Conservation (phyloP, 371 early-diverging fungal species). For the Syncephalastrum monosporum region DNA sequence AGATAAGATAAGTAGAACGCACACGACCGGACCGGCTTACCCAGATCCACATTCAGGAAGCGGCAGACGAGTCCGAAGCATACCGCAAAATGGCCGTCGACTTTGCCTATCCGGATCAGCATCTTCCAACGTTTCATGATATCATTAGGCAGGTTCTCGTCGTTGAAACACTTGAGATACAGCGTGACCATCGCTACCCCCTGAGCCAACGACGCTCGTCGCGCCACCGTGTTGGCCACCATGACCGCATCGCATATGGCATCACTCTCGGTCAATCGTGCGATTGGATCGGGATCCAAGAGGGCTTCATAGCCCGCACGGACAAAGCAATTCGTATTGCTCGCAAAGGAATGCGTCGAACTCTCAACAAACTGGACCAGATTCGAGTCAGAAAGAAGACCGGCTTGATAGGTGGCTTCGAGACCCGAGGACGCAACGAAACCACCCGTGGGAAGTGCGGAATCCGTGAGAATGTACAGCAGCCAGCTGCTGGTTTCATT, state of each 20-base stretch:
- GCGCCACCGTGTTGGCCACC: conserved; percentile 64
- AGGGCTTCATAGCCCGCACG: conserved; percentile 55
- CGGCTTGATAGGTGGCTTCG: conserved; percentile 68
- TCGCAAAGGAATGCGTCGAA: conserved; percentile 66
- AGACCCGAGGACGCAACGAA: conserved; percentile 84
- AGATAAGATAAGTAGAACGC: too few species aligned
- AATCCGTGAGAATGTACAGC: conserved; percentile 83
- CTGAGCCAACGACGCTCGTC: conserved; percentile 73
- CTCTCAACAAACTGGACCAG: conserved; percentile 48
- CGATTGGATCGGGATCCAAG: conserved; percentile 34
- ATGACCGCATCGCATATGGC: conserved; percentile 56
- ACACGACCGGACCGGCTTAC: conserved; percentile 18
- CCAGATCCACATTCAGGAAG: conserved; percentile 54
- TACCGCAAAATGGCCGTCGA: conserved; percentile 70
- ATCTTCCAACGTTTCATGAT: conserved; percentile 57
- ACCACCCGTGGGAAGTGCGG: conserved; percentile 89
- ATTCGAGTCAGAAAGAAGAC: conserved; percentile 41
- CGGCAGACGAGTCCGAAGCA: conserved; percentile 70
- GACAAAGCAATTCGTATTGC: conserved; percentile 69
- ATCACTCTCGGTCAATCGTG: conserved; percentile 47
- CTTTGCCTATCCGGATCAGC: conserved; percentile 50
- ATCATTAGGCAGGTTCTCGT: conserved; percentile 20
- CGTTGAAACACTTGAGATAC: conserved; percentile 55
- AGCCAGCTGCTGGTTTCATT: conserved; percentile 65
- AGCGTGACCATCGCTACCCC: conserved; percentile 69